These are phyloP conservation scores for Bjerkandera adusta DNA, from an alignment of 1,284 basidiomycete genomes.

Conservation along the genomic window DNA sequence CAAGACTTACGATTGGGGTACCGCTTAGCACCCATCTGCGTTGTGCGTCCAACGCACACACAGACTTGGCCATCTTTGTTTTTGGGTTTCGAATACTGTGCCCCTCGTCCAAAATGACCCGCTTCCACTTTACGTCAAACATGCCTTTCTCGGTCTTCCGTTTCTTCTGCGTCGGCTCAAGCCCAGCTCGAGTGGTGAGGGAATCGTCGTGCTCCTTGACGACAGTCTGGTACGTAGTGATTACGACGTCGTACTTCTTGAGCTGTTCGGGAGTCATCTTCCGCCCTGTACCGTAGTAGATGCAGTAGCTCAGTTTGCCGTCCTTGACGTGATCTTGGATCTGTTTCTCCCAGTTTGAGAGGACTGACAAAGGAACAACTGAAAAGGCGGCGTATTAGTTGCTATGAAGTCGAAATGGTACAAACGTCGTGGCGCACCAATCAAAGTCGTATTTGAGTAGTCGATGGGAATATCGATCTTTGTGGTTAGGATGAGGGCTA, in stretches of 20 bases:
- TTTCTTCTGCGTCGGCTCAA: conserved; percentile 48
- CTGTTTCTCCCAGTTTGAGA: conserved; percentile 92
- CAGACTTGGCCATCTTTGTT: conserved; percentile 80
- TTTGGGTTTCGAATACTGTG: conserved; percentile 83
- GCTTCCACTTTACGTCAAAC: conserved; percentile 80
- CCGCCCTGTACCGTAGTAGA: conserved; percentile 74
- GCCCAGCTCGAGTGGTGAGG: conserved; percentile 20
- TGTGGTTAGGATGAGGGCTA: conserved; percentile 75
- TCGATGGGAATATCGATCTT: conserved; percentile 56
- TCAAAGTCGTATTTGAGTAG: conserved; percentile 69
- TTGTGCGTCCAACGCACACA: conserved; percentile 66
- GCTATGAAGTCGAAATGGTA: conserved; percentile 1
- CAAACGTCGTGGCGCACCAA: conserved; percentile 56
- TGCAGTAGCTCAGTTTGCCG: conserved; percentile 53
- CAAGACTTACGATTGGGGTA: conserved; percentile 75
- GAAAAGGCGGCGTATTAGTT: conserved; percentile 6
- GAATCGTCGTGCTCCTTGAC: conserved; percentile 47
- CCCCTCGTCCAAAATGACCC: conserved; percentile 86
- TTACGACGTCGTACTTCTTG: conserved; percentile 74
- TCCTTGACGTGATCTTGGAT: conserved; percentile 72
- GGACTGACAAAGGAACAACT: conserved; percentile 86
- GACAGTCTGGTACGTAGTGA: conserved; percentile 85
- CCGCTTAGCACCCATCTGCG: conserved; percentile 82
- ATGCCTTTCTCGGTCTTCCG: conserved; percentile 50
- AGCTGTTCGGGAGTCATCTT: conserved; percentile 60